Conservation (phyloP, 495 filamentous ascomycete species). For the Penicillium maclennaniae region DNA sequence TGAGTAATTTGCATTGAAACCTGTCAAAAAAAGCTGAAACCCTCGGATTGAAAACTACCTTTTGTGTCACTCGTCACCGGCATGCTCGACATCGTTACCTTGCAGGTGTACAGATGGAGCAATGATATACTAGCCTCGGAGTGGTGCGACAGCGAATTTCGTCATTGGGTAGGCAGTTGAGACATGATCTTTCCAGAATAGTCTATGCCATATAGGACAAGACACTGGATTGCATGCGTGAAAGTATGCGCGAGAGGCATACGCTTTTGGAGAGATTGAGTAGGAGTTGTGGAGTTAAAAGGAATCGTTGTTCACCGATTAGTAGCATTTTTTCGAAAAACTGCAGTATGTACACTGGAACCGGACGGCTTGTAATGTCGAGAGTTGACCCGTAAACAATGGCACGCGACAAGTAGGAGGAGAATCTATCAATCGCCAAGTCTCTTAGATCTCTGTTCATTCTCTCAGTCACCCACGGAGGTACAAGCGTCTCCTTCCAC, state of each 20-base stretch:
- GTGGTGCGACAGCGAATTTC: constrained; percentile 25
- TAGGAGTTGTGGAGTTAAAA: neutral
- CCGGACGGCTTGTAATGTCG: neutral
- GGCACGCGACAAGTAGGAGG: neutral
- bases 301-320: neutral
- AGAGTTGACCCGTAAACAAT: neutral
- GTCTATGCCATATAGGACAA: neutral
- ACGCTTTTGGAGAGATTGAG: neutral
- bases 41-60: constrained; percentile 42
- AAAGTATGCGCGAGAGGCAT: neutral
- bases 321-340: neutral
- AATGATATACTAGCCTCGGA: constrained; percentile 26
- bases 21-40: neutral
- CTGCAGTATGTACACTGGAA: constrained; percentile 7
- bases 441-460: constrained; percentile 51
- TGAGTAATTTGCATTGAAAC: neutral
- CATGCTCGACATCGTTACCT: constrained; percentile 36
- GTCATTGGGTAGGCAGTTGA: constrained; percentile 23
- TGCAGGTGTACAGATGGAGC: constrained; percentile 32
- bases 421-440: neutral
- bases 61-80: constrained; percentile 34
- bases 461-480: constrained; percentile 40
- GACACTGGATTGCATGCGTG: neutral
- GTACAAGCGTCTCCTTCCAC: constrained; percentile 34
- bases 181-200: neutral